Percentiles rank a stretch among this genome's conserved stretches.
Conservation (phyloP, 176 grass and related monocot species). For the barley (Hordeum vulgare) region DNA sequence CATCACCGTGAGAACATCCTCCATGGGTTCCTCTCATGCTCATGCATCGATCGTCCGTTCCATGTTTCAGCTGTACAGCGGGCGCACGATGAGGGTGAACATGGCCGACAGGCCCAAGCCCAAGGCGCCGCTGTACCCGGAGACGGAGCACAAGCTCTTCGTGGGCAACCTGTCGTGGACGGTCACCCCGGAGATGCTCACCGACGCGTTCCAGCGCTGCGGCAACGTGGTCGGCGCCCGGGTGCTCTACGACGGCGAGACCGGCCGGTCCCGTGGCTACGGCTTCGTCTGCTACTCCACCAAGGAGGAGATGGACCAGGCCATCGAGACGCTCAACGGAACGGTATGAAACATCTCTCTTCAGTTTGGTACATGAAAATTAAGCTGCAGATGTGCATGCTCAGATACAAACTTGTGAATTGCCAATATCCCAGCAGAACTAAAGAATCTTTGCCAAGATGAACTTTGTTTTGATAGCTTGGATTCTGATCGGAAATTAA, state of each 20-base stretch:
- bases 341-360: slow-evolving; percentile 25
- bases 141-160: slow-evolving; percentile 83
- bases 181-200: slow-evolving; percentile 63
- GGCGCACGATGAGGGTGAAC: slow-evolving; percentile 87
- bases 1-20: not conserved
- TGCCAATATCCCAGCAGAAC: not conserved
- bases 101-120: slow-evolving; percentile 72
- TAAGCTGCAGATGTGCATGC: no score
- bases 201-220: slow-evolving; percentile 44
- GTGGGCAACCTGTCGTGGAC: slow-evolving; percentile 89
- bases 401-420: not conserved
- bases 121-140: slow-evolving; percentile 60
- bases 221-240: slow-evolving; percentile 70
- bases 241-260: slow-evolving; percentile 83
- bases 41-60: not conserved
- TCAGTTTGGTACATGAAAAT: not conserved
- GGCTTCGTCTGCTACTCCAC: slow-evolving; percentile 85
- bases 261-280: slow-evolving; percentile 63
- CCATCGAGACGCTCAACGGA: slow-evolving; percentile 63
- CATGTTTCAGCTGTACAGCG: slow-evolving; percentile 53
- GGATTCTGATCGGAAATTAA: not conserved
- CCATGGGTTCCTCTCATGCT: not conserved
- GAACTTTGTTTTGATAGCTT: not conserved
- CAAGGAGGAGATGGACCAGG: slow-evolving; percentile 86
- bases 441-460: not conserved